Evolutionary conservation across 106 monocot species (phyloP).

Genomic region (Hemerocallis citrina): DNA sequence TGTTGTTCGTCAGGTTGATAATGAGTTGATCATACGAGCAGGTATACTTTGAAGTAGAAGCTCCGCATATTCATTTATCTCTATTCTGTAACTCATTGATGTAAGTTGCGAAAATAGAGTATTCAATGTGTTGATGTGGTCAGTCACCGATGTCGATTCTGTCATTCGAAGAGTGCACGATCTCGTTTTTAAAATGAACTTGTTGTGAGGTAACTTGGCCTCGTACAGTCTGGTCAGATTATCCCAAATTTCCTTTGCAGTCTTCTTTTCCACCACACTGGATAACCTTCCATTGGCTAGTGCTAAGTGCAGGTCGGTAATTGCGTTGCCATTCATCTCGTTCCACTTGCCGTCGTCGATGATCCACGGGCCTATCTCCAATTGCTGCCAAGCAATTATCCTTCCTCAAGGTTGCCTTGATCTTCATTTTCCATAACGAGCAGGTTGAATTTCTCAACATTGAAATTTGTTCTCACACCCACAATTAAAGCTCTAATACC

Average conservation of each 20-base stretch:
- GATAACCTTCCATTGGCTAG: not conserved
- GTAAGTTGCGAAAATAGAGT: constrained; percentile 2
- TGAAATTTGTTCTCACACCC: no score
- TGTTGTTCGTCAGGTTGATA: no score
- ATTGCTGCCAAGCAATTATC: not conserved
- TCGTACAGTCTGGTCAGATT: not conserved
- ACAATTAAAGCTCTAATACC: no score
- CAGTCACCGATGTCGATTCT: not conserved
- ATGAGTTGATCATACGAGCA: no score
- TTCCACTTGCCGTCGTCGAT: not conserved
- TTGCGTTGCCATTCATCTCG: not conserved
- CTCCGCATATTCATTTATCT: no score
- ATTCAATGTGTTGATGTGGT: constrained; percentile 1
- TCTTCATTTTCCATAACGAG: not conserved
- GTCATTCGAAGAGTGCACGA: not conserved
- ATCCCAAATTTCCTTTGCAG: not conserved
- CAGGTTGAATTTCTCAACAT: no score
- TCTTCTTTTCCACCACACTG: not conserved
- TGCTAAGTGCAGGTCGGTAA: no score
- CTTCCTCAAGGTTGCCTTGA: not conserved
- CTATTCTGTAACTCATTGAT: no score
- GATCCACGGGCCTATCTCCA: not conserved
- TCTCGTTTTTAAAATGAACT: not conserved
- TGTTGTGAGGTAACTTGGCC: constrained; percentile 4
- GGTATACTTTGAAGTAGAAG: no score